Base-by-base conservation (phyloP, 2,329 filamentous ascomycete species). In the Kalmusia sp. region DNA sequence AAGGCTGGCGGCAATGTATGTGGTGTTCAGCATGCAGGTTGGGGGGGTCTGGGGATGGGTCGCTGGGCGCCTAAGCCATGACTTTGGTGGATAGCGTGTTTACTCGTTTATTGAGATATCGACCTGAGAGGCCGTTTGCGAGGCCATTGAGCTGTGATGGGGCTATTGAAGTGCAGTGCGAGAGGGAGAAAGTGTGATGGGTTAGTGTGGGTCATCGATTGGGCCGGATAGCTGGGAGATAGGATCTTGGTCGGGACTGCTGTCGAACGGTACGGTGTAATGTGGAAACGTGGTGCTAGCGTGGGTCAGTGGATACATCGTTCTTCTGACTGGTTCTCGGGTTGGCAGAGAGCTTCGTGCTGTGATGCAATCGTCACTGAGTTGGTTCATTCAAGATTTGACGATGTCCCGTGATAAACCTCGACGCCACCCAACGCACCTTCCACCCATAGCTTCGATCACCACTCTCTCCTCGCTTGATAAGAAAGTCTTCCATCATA, bases 41-140 rank as follows among this genome's bases (percentile, higher is more conserved):
- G 55, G 55, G 50, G 30, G 49, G 63, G 63, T 53, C 62, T 39
- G 50, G 22, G 59, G 56, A 51, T 50, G 60, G 70, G 67, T 59
- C 66, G 48, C 45, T 60, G 59, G 60, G 67, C 67, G 64, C 64
- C 64, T 70, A 65, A 51, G 56, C 38, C 28, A 31, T 31, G 34
- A 28, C 25, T 30, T 39, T 39, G 22, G 39, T 61, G 58, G 60
- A 28, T 15, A 33, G 21, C n/a, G 21, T 63, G 58, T 58, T 63
- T 64, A 40, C 43, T 28, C 60, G 51, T 59, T 63, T 62, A 34
- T 54, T 49, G 46, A 49, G 19, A 8, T 3, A 28, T 28, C 33
- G 31, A 51, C 27, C 33, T 55, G 45, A 61, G 49, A 49, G 55
- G 51, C 51, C 52, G 30, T 19, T 28, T 54, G 33, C 17, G 41